Base-by-base conservation (phyloP, 768 basidiomycete genomes). In the Termitomyces sp. region DNA sequence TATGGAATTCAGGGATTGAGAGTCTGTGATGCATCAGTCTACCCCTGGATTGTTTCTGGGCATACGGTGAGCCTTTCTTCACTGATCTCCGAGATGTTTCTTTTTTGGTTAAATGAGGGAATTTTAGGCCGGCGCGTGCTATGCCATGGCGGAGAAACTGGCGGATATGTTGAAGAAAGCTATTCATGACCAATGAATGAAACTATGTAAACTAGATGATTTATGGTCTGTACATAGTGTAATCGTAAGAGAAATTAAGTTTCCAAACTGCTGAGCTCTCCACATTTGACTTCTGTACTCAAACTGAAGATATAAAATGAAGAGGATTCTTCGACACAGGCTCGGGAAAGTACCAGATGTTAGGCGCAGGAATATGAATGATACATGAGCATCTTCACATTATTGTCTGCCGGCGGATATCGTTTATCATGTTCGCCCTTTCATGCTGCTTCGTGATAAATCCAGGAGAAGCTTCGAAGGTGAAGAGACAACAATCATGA, bases 1-100 rank as follows among this genome's bases (percentile, higher is more conserved):
- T 75, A 78, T 61, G 78, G 76, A 1, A 65, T 80, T 35, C 63
- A 70, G 23, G 75, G 73, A 2, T 60, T 78, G 61, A 66, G 77
- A 33, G 72, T 80, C 8, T 74, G 72, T 50, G 77, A 76, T 61
- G 70, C 74, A 1, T 76, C 75, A 0, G 60, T 76, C 19, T 76
- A 75, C 54, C 72, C 76, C 11, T 66, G 63, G 57, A 71, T 77
- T 50, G 67, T 75, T 46, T 74, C 74, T 50, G 75, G 75, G 7
- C 75, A 77, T 62, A 73, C 74, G 48, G 74, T 73, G 50, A 58
- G 65, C 17, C 49, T 54, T 35, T 51, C 15, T 5, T 31, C 30
- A 14, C 15, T 7, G 15, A 38, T 35, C 42, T 47, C 30, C 3
- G 23, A 26, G 23, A 35, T 37, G 4, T 21, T 21, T 44, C 15